Evolutionary conservation across 345 rosid genomes (phyloP), one percentile per base, ranked within the genome.

Genomic region (Rhizophora apiculata): DNA sequence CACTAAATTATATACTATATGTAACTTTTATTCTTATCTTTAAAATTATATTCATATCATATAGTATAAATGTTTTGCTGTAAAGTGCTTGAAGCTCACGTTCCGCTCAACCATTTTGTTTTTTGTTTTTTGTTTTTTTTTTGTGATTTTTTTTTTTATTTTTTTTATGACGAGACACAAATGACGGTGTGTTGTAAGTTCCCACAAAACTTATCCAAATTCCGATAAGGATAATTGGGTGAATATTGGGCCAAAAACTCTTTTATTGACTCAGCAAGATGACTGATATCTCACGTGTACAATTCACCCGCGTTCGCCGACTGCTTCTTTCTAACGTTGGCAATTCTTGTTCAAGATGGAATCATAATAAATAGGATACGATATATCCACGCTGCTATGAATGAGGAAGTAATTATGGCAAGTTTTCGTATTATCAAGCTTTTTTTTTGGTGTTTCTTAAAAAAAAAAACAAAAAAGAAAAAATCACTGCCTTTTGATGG

Each of bases 121-220:
- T 24, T 24, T 24, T 24, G 24, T n/a, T 49, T 4, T 4, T 31
- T 3, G 22, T 15, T 7, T 18, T 43, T 18, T 43, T 48, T 64
- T 24, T 24, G 24, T 24, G 24, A 24, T 24, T 24, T 24, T 24
- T 24, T 24, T 24, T 24, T 24, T 24, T 24, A 24, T 24, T 24
- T 24, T 24, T 24, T 24, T 24, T 24, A 24, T 24, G 21, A 19
- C 22, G 19, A 34, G 29, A 20, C 27, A 51, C 1, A 8, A 63
- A 30, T 39, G 8, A 55, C 68, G 30, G 65, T 9, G 62, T 2
- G 11, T 11, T 39, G 48, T 15, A 54, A 51, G 66, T 36, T 57
- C 52, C 72, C 37, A 22, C 53, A 9, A 66, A 71, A 68, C 80
- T 54, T 84, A 84, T 81, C 87, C 85, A 48, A 51, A 52, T 5